Evolutionary conservation across 306 rosid genomes (phyloP), one percentile per base, ranked within the genome.

Genomic region (Castanea mollissima): DNA sequence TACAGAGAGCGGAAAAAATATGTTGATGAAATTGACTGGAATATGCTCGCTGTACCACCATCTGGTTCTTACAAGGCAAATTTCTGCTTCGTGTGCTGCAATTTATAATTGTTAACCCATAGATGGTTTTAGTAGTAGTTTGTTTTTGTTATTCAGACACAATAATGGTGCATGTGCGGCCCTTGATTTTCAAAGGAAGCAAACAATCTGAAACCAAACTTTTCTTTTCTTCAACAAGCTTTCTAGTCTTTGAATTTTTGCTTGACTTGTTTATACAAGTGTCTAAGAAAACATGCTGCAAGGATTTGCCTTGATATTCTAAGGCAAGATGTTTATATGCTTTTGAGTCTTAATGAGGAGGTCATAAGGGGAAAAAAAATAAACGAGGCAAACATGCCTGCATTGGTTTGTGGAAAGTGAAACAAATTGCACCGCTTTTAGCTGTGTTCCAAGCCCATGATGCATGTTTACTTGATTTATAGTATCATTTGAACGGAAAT

Each of bases 31-130:
- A 90, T 92, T 73, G 99, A 94, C 81, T 87, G 90, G 91, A 94
- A 92, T 78, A 86, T 91, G 91, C 97, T 94, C 81, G 97, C 99
- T 58, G 91, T 94, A 75, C 99, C 99, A 75, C 95, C 99, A 77
- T 89, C 91, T 76, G 96, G 99, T 82, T 91, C 97, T 46, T 69
- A 74, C 78, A 94, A 94, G 97, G 99, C 67, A 89, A 87, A 31
- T 69, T 79, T 88, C 78, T 63, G 70, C 79, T 49, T 59, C 63
- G 83, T 70, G 54, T 75, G 27, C 76, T 70, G 19, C 79, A 62
- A 54, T 34, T 71, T 67, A 74, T 74, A 59, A 46, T 52, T 83
- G 51, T 44, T 38, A 57, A 31, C 10, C 25, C 23, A 34, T 31
- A 58, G 46, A 54, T 51, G 6, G 65, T 83, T 46, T 59, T 23